Base-by-base conservation (phyloP, 148 eudicot species). In the Simmondsia chinensis region DNA sequence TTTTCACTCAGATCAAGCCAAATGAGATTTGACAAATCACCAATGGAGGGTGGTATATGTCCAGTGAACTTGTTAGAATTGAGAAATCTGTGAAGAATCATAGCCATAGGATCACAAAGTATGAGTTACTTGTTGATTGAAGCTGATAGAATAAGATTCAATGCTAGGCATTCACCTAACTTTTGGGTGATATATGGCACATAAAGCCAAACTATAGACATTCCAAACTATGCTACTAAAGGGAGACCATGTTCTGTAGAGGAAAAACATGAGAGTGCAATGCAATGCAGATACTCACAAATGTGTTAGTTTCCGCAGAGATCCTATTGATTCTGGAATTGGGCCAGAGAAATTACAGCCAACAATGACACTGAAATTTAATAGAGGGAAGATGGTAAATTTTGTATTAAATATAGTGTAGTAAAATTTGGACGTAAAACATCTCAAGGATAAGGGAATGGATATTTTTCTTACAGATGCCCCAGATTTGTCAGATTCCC, bases 1-100 rank as follows among this genome's bases (percentile, higher is more conserved):
- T 84, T 84, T 46, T 80, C 70, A 33, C 85, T 72, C 39, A 84
- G 57, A 58, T 84, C 94, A 52, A 84, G 83, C 94, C 88, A 84
- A 43, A 61, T 34, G 16, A 80, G 75, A 9, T 80, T 72, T 27
- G 60, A 28, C 31, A 80, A 48, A 37, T 63, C 59, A 31, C 94
- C 94, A 52, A 84, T 33, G 18, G 88, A 60, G 37, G 70, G 60
- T 17, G 75, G 79, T 49, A 74, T 69, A 30, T 40, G 48, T 50
- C 75, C 79, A 29, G n/a, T 69, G 40, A 74, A 65, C 38, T 33
- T 30, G 50, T 74, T 74, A 9, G 54, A 39, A 42, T 54, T 65
- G 27, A 74, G 66, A 53, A 52, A 49, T 48, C 79, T 74, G 71
- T 25, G 45, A 42, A 46, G 30, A 34, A 48, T 27, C 23, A 34